Evolutionary conservation across 1,139 yeast species (phyloP).

Genomic region (Suhomyces choctaworum): DNA sequence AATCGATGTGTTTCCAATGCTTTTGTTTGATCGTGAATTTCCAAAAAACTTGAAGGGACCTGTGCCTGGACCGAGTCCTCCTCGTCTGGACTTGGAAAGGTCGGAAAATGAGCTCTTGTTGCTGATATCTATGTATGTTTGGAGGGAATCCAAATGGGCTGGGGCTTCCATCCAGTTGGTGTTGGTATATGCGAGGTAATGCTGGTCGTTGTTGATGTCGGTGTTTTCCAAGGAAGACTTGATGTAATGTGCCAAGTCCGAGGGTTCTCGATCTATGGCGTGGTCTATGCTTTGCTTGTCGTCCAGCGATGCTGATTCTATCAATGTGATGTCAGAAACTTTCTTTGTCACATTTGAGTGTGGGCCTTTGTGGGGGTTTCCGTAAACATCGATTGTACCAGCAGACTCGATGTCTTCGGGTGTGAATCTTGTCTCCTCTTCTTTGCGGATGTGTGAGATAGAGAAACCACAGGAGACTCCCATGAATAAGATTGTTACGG

Average conservation of each 20-base stretch:
- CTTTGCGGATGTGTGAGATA: too few species aligned
- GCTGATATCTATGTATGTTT: slow-evolving; percentile 3
- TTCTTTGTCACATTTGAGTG: slow-evolving; percentile 10
- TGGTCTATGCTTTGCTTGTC: slow-evolving; percentile 1
- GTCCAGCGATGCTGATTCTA: slow-evolving; percentile 8
- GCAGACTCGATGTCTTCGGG: slow-evolving; percentile 5
- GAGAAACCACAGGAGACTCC: too few species aligned
- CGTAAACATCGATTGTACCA: background rate
- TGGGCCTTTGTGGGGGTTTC: background rate
- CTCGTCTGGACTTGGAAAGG: slow-evolving; percentile 4
- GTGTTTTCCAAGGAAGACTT: slow-evolving; percentile 13
- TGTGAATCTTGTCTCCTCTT: too few species aligned
- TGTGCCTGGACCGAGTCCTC: background rate
- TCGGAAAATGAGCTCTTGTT: slow-evolving; percentile 8
- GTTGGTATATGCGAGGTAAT: slow-evolving; percentile 14
- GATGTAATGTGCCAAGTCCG: slow-evolving; percentile 14
- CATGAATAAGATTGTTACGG: slow-evolving; percentile 13
- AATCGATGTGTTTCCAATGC: slow-evolving; percentile 1
- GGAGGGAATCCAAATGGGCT: slow-evolving; percentile 6
- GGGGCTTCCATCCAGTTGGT: slow-evolving; percentile 25
- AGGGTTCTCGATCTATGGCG: slow-evolving; percentile 13
- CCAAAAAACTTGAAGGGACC: slow-evolving; percentile 5
- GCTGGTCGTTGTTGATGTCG: slow-evolving; percentile 5
- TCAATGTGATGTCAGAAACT: slow-evolving; percentile 16
- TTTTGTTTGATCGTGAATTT: slow-evolving; percentile 5